phyloP scores from a whole-genome alignment of 2,329 filamentous ascomycete genomes.

The Pseudopyricularia javanii region DNA sequence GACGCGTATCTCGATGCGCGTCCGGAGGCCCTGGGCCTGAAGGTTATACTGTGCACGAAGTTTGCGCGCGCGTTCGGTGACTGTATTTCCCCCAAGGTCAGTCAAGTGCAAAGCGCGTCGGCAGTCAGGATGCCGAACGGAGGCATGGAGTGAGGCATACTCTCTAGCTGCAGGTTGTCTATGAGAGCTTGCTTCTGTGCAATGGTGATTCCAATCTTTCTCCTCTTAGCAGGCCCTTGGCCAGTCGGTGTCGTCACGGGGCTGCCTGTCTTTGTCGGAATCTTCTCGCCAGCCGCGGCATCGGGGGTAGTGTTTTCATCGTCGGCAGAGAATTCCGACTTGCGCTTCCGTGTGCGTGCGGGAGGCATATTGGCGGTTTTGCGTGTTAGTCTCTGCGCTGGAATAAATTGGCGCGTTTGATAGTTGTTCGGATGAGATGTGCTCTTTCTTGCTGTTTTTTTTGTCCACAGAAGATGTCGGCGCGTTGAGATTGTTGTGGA shows the following conservation, averaged over 20 bases:
- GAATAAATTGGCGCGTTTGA: too few species aligned
- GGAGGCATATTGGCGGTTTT: constrained; percentile 27
- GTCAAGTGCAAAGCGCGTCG: background rate
- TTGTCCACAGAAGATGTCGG: too few species aligned
- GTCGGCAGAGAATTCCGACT: constrained; percentile 23
- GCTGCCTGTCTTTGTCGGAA: constrained; percentile 19
- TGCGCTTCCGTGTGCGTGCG: constrained; percentile 30
- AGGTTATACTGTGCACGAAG: constrained; percentile 80
- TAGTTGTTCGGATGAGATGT: too few species aligned
- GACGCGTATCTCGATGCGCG: constrained; percentile 82
- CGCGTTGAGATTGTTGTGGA: too few species aligned
- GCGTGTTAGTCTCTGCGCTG: background rate
- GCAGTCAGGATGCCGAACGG: background rate
- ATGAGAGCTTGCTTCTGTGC: constrained; percentile 77
- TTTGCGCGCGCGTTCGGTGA: constrained; percentile 77
- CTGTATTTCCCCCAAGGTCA: constrained; percentile 27
- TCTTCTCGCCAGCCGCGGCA: constrained; percentile 12
- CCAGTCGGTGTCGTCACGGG: constrained; percentile 18
- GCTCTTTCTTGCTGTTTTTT: too few species aligned
- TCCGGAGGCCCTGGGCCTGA: constrained; percentile 73
- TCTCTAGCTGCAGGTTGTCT: constrained; percentile 80
- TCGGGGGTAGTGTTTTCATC: constrained; percentile 10
- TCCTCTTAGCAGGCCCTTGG: constrained; percentile 49
- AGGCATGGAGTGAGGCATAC: constrained; percentile 35
- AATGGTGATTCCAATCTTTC: constrained; percentile 46